Evolutionary conservation across 768 basidiomycete species (phyloP), one percentile per base, ranked within the genome.

Genomic region (Neoboletus brunneissimus): DNA sequence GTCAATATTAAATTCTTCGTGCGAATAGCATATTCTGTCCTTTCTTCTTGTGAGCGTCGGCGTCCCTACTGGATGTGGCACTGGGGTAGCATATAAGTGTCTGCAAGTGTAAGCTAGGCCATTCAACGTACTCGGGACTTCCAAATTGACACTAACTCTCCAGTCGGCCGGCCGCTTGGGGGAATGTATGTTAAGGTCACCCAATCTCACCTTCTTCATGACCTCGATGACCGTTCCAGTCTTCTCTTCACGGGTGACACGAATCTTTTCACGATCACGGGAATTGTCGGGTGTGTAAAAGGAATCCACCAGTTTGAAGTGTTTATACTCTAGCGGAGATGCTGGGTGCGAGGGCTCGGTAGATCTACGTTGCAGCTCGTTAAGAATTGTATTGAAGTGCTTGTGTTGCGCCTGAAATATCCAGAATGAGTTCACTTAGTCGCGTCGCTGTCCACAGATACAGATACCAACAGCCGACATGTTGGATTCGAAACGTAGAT

Each of bases 1-100:
- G 75, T 99, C 97, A 60, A 99, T 87, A 60, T 78, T 81, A 69
- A 94, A 95, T 60, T 96, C 87, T 71, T 98, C 94, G 72, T 99
- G 97, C 4, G 86, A 76, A 71, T 99, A 99, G 65, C 91, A 89
- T 70, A 98, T 79, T 44, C 97, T 81, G 73, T 99, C 92, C 75
- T 97, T 99, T 75, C 81, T 78, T 55, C 91, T 81, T 32, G 83
- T 80, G 60, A 81, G 75, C 10, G 80, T 78, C 1, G 87, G 71
- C 8, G 81, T 68, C 13, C 89, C 90, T 43, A 85, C 63, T 1
- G 89, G 90, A 62, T 85, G 87, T 2, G 78, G 62, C n/a, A 84
- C 90, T 91, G 38, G 29, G 32, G n/a, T 37, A n/a, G 20, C 15
- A 22, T 31, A 50, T 52, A 44, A 55, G 37, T 45, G 49, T 31